phyloP scores from a whole-genome alignment of 2,329 filamentous ascomycete genomes.

The Atkinsonella texensis region DNA sequence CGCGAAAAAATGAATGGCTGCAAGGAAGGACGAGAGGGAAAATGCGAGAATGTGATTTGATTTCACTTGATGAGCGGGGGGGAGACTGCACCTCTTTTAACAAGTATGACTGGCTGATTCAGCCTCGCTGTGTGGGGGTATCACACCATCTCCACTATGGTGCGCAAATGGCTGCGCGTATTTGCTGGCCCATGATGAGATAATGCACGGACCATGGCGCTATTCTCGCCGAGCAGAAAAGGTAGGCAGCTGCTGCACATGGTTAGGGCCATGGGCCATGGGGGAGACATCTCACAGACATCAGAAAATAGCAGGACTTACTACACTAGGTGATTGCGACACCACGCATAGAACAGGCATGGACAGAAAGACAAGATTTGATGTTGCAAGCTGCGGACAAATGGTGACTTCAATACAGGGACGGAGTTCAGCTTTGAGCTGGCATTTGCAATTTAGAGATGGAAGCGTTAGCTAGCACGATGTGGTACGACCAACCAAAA shows the following conservation, averaged over 20 bases:
- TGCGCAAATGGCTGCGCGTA: conserved; percentile 16
- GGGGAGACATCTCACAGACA: not conserved
- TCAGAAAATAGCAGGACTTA: not conserved
- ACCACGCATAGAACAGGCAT: too few species aligned
- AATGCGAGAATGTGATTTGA: conserved; percentile 42
- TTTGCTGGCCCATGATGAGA: conserved; percentile 17
- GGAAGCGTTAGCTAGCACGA: not conserved
- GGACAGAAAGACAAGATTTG: too few species aligned
- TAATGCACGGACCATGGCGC: conserved; percentile 15
- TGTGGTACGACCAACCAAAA: not conserved
- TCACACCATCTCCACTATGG: not conserved
- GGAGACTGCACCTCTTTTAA: conserved; percentile 28
- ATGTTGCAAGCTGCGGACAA: not conserved
- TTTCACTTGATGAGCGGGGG: conserved; percentile 23
- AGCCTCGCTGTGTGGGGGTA: conserved; percentile 25
- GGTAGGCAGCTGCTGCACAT: not conserved
- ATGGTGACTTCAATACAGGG: too few species aligned
- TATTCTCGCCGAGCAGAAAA: not conserved
- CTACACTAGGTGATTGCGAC: too few species aligned
- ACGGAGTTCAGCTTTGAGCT: not conserved
- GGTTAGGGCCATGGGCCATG: too few species aligned
- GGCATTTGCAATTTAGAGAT: not conserved
- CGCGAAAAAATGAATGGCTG: conserved; percentile 19
- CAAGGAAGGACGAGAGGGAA: conserved; percentile 27
- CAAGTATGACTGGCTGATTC: conserved; percentile 39